Conservation (phyloP, 352 stramenopile genomes). For the Globisporangium megalacanthum region DNA sequence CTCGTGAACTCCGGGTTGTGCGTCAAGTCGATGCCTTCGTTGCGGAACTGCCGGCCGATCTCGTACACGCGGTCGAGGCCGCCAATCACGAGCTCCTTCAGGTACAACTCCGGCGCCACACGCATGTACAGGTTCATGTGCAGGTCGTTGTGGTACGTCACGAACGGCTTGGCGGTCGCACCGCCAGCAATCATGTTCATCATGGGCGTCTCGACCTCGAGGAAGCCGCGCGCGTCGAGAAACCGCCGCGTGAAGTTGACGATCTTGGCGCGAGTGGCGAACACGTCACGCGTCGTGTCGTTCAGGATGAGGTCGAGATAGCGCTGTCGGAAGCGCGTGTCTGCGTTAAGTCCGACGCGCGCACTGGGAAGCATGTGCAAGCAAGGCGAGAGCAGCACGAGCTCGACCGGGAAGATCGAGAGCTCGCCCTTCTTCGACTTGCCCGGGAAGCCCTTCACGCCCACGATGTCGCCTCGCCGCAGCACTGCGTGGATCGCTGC, state of each 20-base stretch:
- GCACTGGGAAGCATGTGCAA: slow-evolving; percentile 84
- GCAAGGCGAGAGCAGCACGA: slow-evolving; percentile 77
- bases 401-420: slow-evolving; percentile 91
- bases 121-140: slow-evolving; percentile 96
- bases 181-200: slow-evolving; percentile 95
- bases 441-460: slow-evolving; percentile 90
- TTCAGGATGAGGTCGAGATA: slow-evolving; percentile 98
- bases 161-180: slow-evolving; percentile 96
- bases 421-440: slow-evolving; percentile 99
- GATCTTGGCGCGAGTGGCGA: slow-evolving; percentile 92
- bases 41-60: slow-evolving; percentile 98
- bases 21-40: slow-evolving; percentile 96
- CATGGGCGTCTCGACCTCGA: slow-evolving; percentile 99
- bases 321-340: slow-evolving; percentile 87
- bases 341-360: slow-evolving; percentile 65
- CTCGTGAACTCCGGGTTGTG: slow-evolving; percentile 99
- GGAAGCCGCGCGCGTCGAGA: slow-evolving; percentile 92
- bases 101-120: slow-evolving; percentile 96
- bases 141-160: slow-evolving; percentile 96
- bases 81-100: slow-evolving; percentile 98
- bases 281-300: slow-evolving; percentile 89
- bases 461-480: slow-evolving; percentile 96
- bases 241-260: slow-evolving; percentile 92
- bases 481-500: slow-evolving; percentile 87
- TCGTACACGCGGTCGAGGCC: slow-evolving; percentile 98